Evolutionary conservation across 352 stramenopile species (phyloP).

Genomic region (Pythium utonaiense): DNA sequence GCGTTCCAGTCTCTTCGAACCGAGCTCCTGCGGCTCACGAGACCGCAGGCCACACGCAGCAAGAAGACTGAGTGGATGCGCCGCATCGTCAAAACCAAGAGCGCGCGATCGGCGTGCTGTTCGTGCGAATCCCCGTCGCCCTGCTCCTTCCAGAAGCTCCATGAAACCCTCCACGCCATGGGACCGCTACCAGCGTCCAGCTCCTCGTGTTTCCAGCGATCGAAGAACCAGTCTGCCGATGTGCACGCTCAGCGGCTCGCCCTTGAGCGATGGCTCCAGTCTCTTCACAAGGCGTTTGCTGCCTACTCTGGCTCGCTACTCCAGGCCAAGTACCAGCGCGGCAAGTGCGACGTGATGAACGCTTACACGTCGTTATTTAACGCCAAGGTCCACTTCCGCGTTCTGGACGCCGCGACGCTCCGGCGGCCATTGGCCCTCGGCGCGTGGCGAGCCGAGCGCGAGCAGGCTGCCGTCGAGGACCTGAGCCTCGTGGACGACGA

Average conservation of each 20-base stretch:
- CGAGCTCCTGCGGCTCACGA: conserved; percentile 26
- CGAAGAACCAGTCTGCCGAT: not conserved
- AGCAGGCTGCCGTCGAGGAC: conserved; percentile 10
- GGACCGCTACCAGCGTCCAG: conserved; percentile 34
- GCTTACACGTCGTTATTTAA: conserved; percentile 52
- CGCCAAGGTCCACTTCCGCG: conserved; percentile 43
- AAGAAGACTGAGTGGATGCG: conserved; percentile 18
- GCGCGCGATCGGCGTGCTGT: conserved; percentile 20
- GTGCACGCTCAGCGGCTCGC: conserved; percentile 30
- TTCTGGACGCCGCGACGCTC: conserved; percentile 20
- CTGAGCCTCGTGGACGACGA: conserved; percentile 18
- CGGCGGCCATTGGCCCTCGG: conserved; percentile 43
- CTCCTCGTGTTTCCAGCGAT: conserved; percentile 23
- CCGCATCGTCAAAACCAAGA: conserved; percentile 15
- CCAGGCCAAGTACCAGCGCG: conserved; percentile 35
- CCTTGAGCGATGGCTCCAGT: conserved; percentile 38
- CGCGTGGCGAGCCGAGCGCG: conserved; percentile 39
- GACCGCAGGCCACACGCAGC: not conserved
- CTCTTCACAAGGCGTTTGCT: conserved; percentile 43
- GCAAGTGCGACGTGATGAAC: conserved; percentile 37
- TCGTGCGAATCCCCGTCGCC: conserved; percentile 22
- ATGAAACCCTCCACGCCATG: conserved; percentile 31
- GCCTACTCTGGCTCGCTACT: conserved; percentile 32
- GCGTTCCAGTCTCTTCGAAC: conserved; percentile 65
- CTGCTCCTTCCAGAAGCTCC: conserved; percentile 49